Evolutionary conservation across 2,329 filamentous ascomycete species (phyloP).

Genomic region (Xylaria sp.): DNA sequence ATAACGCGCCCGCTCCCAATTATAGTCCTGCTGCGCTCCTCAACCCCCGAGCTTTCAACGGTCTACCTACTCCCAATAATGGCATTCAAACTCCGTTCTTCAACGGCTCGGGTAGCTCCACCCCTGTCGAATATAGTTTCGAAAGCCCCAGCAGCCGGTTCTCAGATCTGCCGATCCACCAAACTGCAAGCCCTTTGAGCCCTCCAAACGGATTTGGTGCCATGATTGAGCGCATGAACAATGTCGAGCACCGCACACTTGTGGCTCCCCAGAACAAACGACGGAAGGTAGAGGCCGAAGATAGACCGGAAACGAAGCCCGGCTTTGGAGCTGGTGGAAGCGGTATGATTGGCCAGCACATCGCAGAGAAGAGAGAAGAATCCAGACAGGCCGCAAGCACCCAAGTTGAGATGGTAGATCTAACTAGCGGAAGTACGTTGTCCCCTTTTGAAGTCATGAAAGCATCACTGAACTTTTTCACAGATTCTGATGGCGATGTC

Average conservation of each 20-base stretch:
- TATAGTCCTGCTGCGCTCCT: conserved; percentile 58
- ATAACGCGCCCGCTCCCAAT: conserved; percentile 36
- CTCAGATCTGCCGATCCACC: conserved; percentile 33
- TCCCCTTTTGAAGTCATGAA: conserved; percentile 42
- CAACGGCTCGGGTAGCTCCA: conserved; percentile 47
- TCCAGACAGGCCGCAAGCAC: conserved; percentile 41
- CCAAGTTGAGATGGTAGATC: conserved; percentile 63
- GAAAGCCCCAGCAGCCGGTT: conserved; percentile 45
- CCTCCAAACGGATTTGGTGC: conserved; percentile 59
- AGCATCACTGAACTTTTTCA: conserved; percentile 44
- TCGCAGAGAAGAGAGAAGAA: conserved; percentile 69
- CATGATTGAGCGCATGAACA: conserved; percentile 81
- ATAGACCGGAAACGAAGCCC: conserved; percentile 55
- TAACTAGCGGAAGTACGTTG: conserved; percentile 62
- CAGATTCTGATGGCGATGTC: conserved; percentile 66
- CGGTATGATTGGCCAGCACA: conserved; percentile 72
- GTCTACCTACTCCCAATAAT: conserved; percentile 32
- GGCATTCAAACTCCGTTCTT: conserved; percentile 41
- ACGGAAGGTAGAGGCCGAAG: conserved; percentile 64
- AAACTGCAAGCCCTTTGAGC: conserved; percentile 1
- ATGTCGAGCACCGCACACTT: conserved; percentile 73
- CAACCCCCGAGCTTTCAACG: conserved; percentile 54
- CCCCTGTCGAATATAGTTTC: conserved; percentile 57
- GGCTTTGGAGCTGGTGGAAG: conserved; percentile 60
- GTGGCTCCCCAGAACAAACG: conserved; percentile 70